A percentile compares a stretch with the other conserved stretches of the same genome.
phyloP scores from a whole-genome alignment of 352 stramenopile species.

The Globisporangium nagaii region DNA sequence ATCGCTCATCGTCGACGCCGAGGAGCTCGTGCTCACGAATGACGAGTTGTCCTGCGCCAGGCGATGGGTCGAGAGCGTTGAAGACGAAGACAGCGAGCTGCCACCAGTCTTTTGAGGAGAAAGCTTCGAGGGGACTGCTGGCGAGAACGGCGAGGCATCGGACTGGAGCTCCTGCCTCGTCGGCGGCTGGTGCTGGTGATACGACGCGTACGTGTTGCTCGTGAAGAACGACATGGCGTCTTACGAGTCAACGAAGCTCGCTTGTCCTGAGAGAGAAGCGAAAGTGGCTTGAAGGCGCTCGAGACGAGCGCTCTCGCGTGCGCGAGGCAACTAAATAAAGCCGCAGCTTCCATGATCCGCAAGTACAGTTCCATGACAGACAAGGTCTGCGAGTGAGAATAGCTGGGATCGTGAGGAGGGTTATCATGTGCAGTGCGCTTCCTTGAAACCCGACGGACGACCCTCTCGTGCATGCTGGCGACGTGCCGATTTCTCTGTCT shows the following conservation, averaged over 20 bases:
- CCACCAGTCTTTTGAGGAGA: conserved; percentile 2
- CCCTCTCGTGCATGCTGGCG: no score
- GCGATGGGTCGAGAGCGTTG: background rate
- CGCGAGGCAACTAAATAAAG: conserved; percentile 1
- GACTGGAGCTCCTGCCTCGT: background rate
- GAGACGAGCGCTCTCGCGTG: background rate
- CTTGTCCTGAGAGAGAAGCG: background rate
- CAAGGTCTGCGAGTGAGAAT: no score
- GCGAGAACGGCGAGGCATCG: background rate
- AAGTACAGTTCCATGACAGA: no score
- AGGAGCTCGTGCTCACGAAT: conserved; percentile 25
- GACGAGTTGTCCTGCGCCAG: conserved; percentile 21
- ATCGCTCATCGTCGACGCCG: conserved; percentile 28
- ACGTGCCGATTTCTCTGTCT: no score
- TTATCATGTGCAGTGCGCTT: background rate
- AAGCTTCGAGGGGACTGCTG: background rate
- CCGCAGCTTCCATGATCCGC: no score
- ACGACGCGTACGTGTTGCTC: conserved; percentile 30
- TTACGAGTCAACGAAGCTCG: background rate
- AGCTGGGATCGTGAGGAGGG: no score
- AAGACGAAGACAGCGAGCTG: no score
- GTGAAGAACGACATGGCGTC: conserved; percentile 37
- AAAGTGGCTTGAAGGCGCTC: background rate
- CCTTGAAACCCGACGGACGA: no score
- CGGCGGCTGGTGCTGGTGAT: conserved; percentile 15